Percentiles rank a stretch among this genome's conserved stretches.
Evolutionary conservation across 441 rosid genomes (phyloP).

Genomic region (Gossypium gossypioides): DNA sequence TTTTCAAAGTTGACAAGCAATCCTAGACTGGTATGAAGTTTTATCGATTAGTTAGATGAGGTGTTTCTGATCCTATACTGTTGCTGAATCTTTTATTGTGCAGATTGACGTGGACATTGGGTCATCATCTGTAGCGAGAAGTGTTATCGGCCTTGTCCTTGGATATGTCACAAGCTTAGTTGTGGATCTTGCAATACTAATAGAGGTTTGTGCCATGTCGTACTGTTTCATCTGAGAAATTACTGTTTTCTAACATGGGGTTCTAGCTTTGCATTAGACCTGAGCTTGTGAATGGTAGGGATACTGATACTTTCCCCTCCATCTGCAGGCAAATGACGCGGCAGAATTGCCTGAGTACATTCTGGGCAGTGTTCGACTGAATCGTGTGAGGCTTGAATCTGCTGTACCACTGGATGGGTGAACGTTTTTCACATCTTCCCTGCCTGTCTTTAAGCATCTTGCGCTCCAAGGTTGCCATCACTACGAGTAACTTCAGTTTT

Average conservation of each 20-base stretch:
- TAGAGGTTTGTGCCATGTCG: too few relatives aligned
- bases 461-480: neutral
- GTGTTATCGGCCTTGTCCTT: slow-evolving; percentile 86
- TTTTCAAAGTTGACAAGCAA: neutral
- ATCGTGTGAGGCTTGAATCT: slow-evolving; percentile 58
- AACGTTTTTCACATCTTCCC: slow-evolving; percentile 3
- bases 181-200: slow-evolving; percentile 29
- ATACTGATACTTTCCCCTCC: neutral
- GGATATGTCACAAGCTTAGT: slow-evolving; percentile 90
- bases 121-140: slow-evolving; percentile 94
- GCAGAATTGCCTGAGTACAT: slow-evolving; percentile 82
- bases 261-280: too few relatives aligned
- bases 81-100: slow-evolving; percentile 8
- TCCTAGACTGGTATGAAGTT: neutral
- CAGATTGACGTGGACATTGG: slow-evolving; percentile 98
- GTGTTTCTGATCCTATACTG: neutral
- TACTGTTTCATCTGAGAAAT: too few relatives aligned
- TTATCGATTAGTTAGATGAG: neutral
- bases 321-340: slow-evolving; percentile 70
- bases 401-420: slow-evolving; percentile 57
- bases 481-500: neutral
- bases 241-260: too few relatives aligned
- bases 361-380: slow-evolving; percentile 83
- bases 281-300: too few relatives aligned
- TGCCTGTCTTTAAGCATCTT: neutral